Evolutionary conservation across 73 alveolate species (phyloP).

Genomic region (Paramecium biaurelia): DNA sequence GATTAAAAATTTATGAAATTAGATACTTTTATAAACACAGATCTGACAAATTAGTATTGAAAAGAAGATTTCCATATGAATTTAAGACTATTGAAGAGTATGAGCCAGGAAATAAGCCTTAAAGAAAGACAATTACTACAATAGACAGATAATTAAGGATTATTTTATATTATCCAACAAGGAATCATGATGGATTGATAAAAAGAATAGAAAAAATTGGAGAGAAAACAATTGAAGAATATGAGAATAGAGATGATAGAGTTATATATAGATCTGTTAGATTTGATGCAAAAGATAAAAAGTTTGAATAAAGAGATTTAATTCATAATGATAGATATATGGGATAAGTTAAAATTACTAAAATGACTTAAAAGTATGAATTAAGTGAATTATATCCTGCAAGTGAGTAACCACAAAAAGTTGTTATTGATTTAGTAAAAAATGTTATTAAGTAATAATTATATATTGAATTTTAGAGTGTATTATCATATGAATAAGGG

Average conservation of each 20-base stretch:
- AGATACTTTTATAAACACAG: conserved; percentile 79
- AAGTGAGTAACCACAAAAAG: conserved; percentile 69
- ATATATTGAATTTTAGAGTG: background rate
- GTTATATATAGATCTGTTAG: conserved; percentile 76
- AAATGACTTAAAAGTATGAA: conserved; percentile 80
- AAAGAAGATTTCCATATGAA: conserved; percentile 88
- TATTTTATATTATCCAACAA: conserved; percentile 82
- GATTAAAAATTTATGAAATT: conserved; percentile 76
- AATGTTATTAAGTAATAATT: background rate
- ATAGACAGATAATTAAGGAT: conserved; percentile 79
- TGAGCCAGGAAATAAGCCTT: conserved; percentile 79
- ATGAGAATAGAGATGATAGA: conserved; percentile 86
- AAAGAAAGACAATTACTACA: conserved; percentile 86
- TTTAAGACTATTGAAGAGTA: conserved; percentile 87
- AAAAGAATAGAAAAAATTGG: conserved; percentile 91
- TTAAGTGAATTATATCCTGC: conserved; percentile 75
- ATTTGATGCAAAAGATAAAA: conserved; percentile 13
- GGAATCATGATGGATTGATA: conserved; percentile 87
- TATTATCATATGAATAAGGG: conserved; percentile 63
- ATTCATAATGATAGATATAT: conserved; percentile 46
- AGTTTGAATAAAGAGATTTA: conserved; percentile 3
- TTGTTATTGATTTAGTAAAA: conserved; percentile 76
- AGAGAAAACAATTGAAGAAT: conserved; percentile 81
- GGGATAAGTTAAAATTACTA: conserved; percentile 64
- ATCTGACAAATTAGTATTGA: conserved; percentile 81